These are phyloP conservation scores for Diutina pseudorugosa DNA, from an alignment of 1,139 yeast genomes.

Conservation along the genomic window DNA sequence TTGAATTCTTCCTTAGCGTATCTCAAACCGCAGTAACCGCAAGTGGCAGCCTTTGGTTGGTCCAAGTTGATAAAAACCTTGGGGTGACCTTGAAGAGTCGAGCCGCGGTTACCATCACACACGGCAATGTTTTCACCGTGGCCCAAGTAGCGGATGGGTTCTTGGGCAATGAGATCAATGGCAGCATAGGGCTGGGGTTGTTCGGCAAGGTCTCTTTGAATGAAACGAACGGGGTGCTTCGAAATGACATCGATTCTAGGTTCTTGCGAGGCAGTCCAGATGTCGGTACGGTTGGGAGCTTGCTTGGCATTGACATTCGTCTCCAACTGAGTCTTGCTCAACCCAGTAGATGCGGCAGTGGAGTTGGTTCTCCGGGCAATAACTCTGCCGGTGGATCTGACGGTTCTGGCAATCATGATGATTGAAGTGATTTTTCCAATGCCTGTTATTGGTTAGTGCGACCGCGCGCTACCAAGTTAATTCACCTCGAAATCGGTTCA, in stretches of 20 bases:
- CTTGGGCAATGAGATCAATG: conserved; percentile 66
- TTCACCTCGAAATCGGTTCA: neutral
- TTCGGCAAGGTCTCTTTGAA: conserved; percentile 50
- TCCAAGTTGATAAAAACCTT: conserved; percentile 74
- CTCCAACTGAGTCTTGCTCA: conserved; percentile 16
- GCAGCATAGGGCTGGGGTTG: conserved; percentile 84
- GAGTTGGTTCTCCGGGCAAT: conserved; percentile 3
- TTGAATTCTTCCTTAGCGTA: conserved; percentile 42
- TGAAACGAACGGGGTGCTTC: conserved; percentile 49
- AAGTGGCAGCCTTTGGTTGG: conserved; percentile 56
- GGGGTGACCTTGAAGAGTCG: conserved; percentile 71
- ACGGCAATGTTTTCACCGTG: conserved; percentile 52
- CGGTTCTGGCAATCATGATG: conserved; percentile 2
- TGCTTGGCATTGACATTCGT: conserved; percentile 33
- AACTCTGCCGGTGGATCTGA: neutral
- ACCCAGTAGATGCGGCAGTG: neutral
- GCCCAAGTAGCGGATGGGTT: conserved; percentile 53
- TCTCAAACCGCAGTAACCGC: conserved; percentile 73
- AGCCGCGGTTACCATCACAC: conserved; percentile 72
- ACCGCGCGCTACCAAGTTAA: conserved; percentile 1
- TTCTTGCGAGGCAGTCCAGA: conserved; percentile 67
- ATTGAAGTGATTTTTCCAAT: neutral
- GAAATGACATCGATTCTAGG: conserved; percentile 47
- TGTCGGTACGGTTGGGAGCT: conserved; percentile 60
- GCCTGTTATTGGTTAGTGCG: conserved; percentile 1